Conservation (phyloP, 106 monocot species). For the Platanthera zijinensis region DNA sequence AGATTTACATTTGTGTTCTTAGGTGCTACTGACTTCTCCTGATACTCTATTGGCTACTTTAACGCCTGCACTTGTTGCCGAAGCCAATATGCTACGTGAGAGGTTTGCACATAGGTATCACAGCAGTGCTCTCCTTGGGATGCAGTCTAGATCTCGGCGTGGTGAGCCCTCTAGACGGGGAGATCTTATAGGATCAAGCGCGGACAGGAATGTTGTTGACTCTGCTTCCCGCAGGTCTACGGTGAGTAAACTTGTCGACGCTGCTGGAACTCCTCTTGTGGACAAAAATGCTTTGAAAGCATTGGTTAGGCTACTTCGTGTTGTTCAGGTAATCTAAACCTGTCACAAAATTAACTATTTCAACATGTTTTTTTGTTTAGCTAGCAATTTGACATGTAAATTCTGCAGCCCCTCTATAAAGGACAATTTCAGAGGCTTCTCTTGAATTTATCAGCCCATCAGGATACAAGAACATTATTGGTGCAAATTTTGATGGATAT, state of each 20-base stretch:
- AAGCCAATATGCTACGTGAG: constrained; percentile 95
- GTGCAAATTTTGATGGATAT: constrained; percentile 83
- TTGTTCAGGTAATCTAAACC: constrained; percentile 71
- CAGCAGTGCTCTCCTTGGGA: constrained; percentile 63
- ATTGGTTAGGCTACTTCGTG: constrained; percentile 78
- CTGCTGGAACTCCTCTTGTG: constrained; percentile 81
- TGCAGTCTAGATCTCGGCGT: constrained; percentile 71
- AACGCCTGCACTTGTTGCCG: constrained; percentile 95
- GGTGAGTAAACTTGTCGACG: constrained; percentile 64
- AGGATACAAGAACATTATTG: constrained; percentile 63
- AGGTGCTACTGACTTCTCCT: constrained; percentile 95
- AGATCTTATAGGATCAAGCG: constrained; percentile 40
- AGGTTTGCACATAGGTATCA: constrained; percentile 92
- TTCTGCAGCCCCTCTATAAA: constrained; percentile 81
- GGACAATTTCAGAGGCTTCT: constrained; percentile 89
- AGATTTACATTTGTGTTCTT: constrained; percentile 8
- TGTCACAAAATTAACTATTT: too few relatives aligned
- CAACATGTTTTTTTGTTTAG: background rate
- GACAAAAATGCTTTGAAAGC: constrained; percentile 74
- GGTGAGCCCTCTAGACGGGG: constrained; percentile 76
- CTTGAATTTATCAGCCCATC: constrained; percentile 84
- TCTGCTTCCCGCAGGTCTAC: constrained; percentile 37
- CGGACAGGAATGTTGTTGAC: constrained; percentile 45
- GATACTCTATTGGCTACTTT: constrained; percentile 82
- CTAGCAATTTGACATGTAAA: background rate